Evolutionary conservation across 345 rosid species (phyloP).

Genomic region (Euclidium syriacum): DNA sequence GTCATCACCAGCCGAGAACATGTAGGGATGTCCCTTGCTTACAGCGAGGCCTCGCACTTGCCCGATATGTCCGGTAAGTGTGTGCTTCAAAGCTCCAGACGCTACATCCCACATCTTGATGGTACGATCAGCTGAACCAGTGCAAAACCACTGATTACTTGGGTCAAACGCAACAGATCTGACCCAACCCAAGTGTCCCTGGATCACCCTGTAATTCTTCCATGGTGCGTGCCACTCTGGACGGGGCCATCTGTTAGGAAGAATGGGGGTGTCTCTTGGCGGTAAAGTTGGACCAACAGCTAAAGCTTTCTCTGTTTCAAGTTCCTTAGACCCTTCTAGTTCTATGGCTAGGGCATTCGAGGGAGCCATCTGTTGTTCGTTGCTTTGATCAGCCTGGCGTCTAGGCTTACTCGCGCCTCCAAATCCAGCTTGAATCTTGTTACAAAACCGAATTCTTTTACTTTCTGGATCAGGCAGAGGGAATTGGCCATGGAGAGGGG

Average conservation of each 20-base stretch:
- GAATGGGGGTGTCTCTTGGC: too few relatives aligned
- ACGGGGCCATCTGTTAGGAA: slow-evolving; percentile 94
- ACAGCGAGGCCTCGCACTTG: slow-evolving; percentile 89
- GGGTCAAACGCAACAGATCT: slow-evolving; percentile 93
- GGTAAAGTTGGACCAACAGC: slow-evolving; percentile 70
- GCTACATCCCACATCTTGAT: slow-evolving; percentile 97
- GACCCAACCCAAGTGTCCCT: slow-evolving; percentile 98
- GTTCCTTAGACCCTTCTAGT: slow-evolving; percentile 41
- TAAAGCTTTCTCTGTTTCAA: slow-evolving; percentile 52
- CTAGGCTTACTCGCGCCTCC: slow-evolving; percentile 44
- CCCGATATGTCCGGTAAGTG: slow-evolving; percentile 88
- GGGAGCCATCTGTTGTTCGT: slow-evolving; percentile 35
- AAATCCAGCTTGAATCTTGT: slow-evolving; percentile 52
- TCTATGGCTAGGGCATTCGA: slow-evolving; percentile 67
- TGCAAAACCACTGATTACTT: slow-evolving; percentile 87
- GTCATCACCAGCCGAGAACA: slow-evolving; percentile 96
- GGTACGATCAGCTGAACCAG: slow-evolving; percentile 94
- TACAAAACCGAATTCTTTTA: slow-evolving; percentile 49
- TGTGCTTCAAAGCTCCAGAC: slow-evolving; percentile 78
- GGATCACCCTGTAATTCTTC: slow-evolving; percentile 78
- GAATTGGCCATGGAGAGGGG: slow-evolving; percentile 55
- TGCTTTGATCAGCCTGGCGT: slow-evolving; percentile 25
- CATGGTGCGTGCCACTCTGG: slow-evolving; percentile 92
- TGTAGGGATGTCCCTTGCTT: slow-evolving; percentile 75
- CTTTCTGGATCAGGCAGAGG: slow-evolving; percentile 67